Evolutionary conservation across 306 rosid genomes (phyloP), one percentile per base, ranked within the genome.

Genomic region (Lupinus albus): DNA sequence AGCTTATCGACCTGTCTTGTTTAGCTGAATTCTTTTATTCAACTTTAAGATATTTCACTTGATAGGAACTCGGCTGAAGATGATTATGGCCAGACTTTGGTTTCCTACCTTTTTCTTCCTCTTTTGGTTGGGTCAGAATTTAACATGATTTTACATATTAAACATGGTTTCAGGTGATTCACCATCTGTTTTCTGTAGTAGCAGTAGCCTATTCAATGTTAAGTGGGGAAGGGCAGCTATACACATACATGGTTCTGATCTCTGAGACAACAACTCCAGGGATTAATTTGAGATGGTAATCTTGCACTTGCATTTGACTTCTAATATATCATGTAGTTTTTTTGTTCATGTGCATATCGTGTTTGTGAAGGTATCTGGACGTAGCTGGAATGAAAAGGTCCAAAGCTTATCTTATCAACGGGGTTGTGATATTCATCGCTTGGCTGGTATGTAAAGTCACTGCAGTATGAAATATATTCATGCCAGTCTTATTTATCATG

Each of bases 211-310:
- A 86, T 79, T 77, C 99, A 13, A 88, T 93, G 96, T 73, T 88
- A 81, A 83, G 87, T 16, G 90, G 99, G 51, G 95, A 93, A 81
- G 99, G 90, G 68, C 99, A 90, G 75, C 83, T 93, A 12, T 93
- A 93, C 76, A 85, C 89, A 11, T 93, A 77, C 81, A 88, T 93
- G 99, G 88, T 93, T 71, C 90, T 93, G 64, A 88, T 93, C 61
- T 93, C 99, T 2, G 99, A 93, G 84, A 85, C 91, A 67, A 90
- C 99, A 44, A 93, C 99, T 53, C 97, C 99, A 5, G 99, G 95
- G 56, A 83, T 90, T 78, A 93, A 93, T 75, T 88, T 93, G 89
- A 88, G 99, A 93, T 93, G 97, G 99, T 93, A 86, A 65, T 80
- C 61, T 62, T 63, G 13, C 57, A 18, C 47, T 46, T 41, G 30